Base-by-base conservation (phyloP, 2,329 filamentous ascomycete genomes). In the Akanthomyces muscarius region DNA sequence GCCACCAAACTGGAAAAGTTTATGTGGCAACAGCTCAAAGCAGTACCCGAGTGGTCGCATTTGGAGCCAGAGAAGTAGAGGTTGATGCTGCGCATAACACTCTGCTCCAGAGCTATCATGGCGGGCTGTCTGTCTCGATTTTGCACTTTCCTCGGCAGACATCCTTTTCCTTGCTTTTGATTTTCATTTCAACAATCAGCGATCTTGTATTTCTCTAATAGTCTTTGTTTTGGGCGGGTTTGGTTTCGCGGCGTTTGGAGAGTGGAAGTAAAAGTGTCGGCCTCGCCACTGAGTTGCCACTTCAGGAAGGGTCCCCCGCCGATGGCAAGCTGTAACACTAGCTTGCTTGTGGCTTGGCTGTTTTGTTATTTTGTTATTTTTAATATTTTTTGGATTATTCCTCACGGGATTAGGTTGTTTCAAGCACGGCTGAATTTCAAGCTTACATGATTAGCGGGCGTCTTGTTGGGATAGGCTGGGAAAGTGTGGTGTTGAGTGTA, bases 11-110 rank as follows among this genome's bases (percentile, higher is more conserved):
- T 99, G 48, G 95, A 89, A 72, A 96, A 95, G 76, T 96, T 88
- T 73, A 96, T 98, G 93, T 97, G 92, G 91, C 84, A 88, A 74
- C 91, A 94, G 77, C 92, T 97, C 75, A 89, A 90, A 73, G 89
- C 90, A 68, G 91, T 97, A 59, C 94, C 94, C 0, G 94, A 97
- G 80, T 98, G 94, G 94, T 92, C 89, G 16, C 82, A 86, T 69
- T 77, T 85, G 61, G 82, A 84, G 69, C 78, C 80, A 54, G 81
- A 78, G 70, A 76, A 73, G 70, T 77, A 77, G 73, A 18, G 4
- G 5, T 8, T 21, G 21, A 28, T 18, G 45, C 13, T 28, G 45
- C 45, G 33, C 5, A 14, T 1, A 18, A 2, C 21, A n/a, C 41
- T 30, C 1, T 7, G 14, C 10, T 16, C 36, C 0, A 5, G 38